Percentiles rank a stretch among this genome's conserved stretches.
These are phyloP conservation scores for Asterella californica DNA, from an alignment of 225 moss, liverwort and hornwort species.

Conservation along the genomic window DNA sequence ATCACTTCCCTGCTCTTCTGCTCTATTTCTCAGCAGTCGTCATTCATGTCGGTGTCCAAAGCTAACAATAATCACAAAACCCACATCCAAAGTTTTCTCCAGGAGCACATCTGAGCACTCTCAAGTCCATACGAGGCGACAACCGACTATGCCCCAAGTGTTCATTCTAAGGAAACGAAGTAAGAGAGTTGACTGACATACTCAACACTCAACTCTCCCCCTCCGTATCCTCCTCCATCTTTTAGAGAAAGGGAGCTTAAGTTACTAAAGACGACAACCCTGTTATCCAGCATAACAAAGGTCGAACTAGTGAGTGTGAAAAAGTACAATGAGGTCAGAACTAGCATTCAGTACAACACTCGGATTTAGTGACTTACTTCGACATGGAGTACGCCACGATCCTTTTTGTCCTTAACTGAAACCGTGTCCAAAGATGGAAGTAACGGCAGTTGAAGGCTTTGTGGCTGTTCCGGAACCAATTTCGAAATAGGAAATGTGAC, in stretches of 20 bases:
- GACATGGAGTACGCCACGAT: constrained; percentile 68
- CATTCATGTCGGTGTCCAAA: background rate
- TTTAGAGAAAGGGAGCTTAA: background rate
- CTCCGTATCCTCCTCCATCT: background rate
- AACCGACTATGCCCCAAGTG: background rate
- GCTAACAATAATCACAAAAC: background rate
- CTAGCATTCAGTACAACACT: background rate
- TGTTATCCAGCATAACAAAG: background rate
- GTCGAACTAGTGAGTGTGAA: background rate
- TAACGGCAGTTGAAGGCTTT: constrained; percentile 43
- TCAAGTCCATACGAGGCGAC: background rate
- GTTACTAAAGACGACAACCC: background rate
- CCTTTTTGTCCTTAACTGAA: constrained; percentile 79
- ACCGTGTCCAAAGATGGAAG: constrained; percentile 56
- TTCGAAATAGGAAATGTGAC: constrained; percentile 49
- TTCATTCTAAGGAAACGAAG: background rate
- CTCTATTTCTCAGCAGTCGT: background rate
- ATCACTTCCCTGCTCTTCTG: background rate
- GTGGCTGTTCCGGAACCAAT: constrained; percentile 51
- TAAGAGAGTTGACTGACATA: background rate
- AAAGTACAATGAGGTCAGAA: background rate
- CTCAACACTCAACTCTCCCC: background rate
- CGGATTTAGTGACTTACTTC: constrained; percentile 51
- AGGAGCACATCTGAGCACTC: background rate
- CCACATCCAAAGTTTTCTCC: too few species aligned